Evolutionary conservation across 2,329 filamentous ascomycete genomes (phyloP).

Genomic region (Colletotrichum sp.): DNA sequence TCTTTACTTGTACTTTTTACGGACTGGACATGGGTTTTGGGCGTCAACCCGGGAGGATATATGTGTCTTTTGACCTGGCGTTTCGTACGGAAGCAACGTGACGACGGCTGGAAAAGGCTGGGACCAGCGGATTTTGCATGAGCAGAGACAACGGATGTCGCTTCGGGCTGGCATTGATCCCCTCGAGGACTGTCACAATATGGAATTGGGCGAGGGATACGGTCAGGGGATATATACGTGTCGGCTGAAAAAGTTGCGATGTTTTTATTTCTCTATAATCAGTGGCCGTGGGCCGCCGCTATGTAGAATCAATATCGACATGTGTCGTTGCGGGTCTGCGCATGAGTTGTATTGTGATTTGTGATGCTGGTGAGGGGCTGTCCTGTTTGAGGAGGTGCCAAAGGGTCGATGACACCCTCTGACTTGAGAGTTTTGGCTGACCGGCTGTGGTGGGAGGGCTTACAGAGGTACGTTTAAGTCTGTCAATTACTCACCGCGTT

Average conservation of each 20-base stretch:
- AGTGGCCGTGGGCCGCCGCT: neutral
- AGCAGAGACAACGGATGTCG: neutral
- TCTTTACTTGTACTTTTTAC: constrained; percentile 4
- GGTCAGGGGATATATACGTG: constrained; percentile 1
- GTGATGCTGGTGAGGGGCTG: neutral
- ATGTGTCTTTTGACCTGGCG: neutral
- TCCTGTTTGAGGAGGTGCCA: neutral
- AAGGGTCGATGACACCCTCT: neutral
- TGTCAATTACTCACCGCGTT: neutral
- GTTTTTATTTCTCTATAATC: constrained; percentile 1
- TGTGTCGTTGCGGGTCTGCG: neutral
- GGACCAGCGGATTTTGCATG: constrained; percentile 16
- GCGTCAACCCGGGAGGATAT: neutral
- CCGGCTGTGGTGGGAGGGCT: neutral
- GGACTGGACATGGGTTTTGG: neutral
- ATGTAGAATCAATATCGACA: constrained; percentile 17
- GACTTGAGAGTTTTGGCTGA: neutral
- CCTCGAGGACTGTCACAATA: neutral
- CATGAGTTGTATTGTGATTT: neutral
- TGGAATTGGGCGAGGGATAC: neutral
- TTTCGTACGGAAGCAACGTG: constrained; percentile 9
- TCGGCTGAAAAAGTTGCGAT: constrained; percentile 6
- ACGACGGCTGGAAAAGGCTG: constrained; percentile 16
- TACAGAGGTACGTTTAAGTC: neutral
- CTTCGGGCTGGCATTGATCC: neutral